Conservation (phyloP, 2,329 filamentous ascomycete species). For the Ophiostoma angusticollis region DNA sequence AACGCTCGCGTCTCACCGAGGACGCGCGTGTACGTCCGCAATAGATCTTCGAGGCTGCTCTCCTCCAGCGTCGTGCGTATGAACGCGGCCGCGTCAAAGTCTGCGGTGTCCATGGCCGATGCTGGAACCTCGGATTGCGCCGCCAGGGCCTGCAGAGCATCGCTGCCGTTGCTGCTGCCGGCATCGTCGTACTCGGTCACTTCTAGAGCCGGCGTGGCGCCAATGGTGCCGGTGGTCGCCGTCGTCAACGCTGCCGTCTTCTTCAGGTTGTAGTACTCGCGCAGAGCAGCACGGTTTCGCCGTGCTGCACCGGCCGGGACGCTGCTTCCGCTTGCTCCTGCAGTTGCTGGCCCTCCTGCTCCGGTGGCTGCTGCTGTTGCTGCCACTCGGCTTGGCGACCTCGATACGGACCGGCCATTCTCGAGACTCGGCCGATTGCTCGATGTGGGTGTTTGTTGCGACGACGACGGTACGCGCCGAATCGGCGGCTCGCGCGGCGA, state of each 20-base stretch:
- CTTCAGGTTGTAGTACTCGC: constrained; percentile 88
- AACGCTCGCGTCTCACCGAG: constrained; percentile 75
- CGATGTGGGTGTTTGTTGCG: constrained; percentile 51
- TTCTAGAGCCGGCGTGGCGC: constrained; percentile 27
- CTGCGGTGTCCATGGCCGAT: constrained; percentile 59
- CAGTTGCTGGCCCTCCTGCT: constrained; percentile 15
- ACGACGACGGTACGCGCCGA: constrained; percentile 39
- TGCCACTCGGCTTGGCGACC: constrained; percentile 36
- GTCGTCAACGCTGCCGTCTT: constrained; percentile 18
- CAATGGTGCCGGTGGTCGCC: constrained; percentile 19
- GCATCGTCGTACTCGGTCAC: constrained; percentile 27
- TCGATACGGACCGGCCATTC: constrained; percentile 43
- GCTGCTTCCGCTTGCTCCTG: constrained; percentile 16
- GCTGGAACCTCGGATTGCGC: constrained; percentile 43
- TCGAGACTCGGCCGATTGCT: constrained; percentile 67
- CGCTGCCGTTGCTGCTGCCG: constrained; percentile 13
- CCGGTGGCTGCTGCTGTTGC: constrained; percentile 9
- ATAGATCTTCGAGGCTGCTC: constrained; percentile 52
- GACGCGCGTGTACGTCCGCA: constrained; percentile 58
- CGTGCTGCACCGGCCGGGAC: constrained; percentile 24
- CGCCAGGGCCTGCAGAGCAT: background rate
- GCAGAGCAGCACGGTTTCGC: constrained; percentile 69
- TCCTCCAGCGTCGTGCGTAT: constrained; percentile 48
- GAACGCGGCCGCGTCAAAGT: constrained; percentile 62
- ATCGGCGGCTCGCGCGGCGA: constrained; percentile 47